phyloP scores from a whole-genome alignment of 495 filamentous ascomycete genomes.

The Podospora comata region DNA sequence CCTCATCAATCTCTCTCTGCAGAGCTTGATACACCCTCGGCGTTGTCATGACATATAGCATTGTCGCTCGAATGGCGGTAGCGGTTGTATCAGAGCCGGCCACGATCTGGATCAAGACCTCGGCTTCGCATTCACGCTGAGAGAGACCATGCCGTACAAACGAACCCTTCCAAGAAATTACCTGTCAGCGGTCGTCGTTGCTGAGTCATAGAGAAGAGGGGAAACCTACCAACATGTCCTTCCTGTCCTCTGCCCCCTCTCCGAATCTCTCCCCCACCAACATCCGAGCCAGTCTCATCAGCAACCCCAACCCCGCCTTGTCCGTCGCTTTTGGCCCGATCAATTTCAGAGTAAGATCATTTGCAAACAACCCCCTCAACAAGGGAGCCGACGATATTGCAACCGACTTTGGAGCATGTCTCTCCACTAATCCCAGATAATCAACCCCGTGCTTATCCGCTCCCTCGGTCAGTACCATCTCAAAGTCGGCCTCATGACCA shows the following conservation, averaged over 20 bases:
- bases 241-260: slow-evolving; percentile 35
- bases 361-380: slow-evolving; percentile 29
- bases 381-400: slow-evolving; percentile 32
- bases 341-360: slow-evolving; percentile 48
- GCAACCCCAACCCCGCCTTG: slow-evolving; percentile 40
- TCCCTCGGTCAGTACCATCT: slow-evolving; percentile 42
- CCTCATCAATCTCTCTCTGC: slow-evolving; percentile 55
- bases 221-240: slow-evolving; percentile 43
- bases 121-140: slow-evolving; percentile 33
- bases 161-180: slow-evolving; percentile 21
- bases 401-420: slow-evolving; percentile 29
- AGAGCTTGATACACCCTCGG: slow-evolving; percentile 49
- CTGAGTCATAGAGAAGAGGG: slow-evolving; percentile 26
- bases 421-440: slow-evolving; percentile 43
- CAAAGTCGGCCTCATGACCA: slow-evolving; percentile 45
- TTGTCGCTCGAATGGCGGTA: slow-evolving; percentile 52
- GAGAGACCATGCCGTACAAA: slow-evolving; percentile 36
- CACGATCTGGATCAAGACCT: slow-evolving; percentile 45
- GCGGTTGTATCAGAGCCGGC: slow-evolving; percentile 66
- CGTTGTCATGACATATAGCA: slow-evolving; percentile 52
- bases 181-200: slow-evolving; percentile 20
- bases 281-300: slow-evolving; percentile 33
- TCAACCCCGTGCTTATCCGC: slow-evolving; percentile 42
- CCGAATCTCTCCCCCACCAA: slow-evolving; percentile 40
- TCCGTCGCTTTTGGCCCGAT: slow-evolving; percentile 56